Conservation (phyloP, 73 alveolate genomes). For the Urostyla sp. region DNA sequence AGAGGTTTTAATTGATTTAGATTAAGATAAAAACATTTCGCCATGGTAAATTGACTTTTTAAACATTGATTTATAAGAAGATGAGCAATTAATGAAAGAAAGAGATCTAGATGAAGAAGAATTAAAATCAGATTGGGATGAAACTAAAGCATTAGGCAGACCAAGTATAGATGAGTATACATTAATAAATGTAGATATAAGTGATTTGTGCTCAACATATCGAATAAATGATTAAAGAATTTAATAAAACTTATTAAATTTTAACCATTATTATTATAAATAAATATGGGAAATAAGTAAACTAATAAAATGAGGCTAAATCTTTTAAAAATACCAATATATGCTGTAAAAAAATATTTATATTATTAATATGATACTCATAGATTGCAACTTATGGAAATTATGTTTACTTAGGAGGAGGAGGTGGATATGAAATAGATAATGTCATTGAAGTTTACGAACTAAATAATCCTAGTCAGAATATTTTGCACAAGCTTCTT, state of each 20-base stretch:
- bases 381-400: conserved; percentile 29
- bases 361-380: not conserved
- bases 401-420: conserved; percentile 41
- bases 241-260: too few relatives aligned
- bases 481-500: not conserved
- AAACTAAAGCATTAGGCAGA: conserved; percentile 23
- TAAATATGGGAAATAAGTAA: conserved; percentile 36
- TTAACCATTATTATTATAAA: not conserved
- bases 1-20: not conserved
- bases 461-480: conserved; percentile 51
- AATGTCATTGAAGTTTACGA: conserved; percentile 18
- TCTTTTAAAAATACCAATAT: conserved; percentile 33
- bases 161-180: conserved; percentile 53
- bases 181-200: too few relatives aligned
- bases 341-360: conserved; percentile 7
- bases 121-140: conserved; percentile 32
- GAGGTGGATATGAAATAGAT: conserved; percentile 48
- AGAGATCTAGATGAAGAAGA: conserved; percentile 49
- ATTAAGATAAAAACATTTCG: not conserved
- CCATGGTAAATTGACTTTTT: conserved; percentile 11
- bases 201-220: too few relatives aligned
- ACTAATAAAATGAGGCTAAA: not conserved
- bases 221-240: too few relatives aligned
- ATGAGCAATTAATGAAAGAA: conserved; percentile 2
- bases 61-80: conserved; percentile 29